These are phyloP conservation scores for Gloeophyllum trabeum DNA, from an alignment of 768 basidiomycete species.

Conservation along the genomic window DNA sequence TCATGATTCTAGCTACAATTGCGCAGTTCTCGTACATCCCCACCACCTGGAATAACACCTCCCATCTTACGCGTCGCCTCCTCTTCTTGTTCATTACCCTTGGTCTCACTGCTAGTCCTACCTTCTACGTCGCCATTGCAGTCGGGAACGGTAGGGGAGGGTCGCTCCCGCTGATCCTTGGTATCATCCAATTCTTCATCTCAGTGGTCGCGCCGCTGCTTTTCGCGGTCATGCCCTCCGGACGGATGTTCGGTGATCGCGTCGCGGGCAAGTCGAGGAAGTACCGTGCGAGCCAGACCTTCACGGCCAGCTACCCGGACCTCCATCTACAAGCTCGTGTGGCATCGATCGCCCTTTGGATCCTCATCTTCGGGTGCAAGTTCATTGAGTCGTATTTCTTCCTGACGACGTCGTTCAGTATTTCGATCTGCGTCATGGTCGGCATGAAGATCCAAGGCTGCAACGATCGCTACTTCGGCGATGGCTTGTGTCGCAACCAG, in stretches of 20 bases:
- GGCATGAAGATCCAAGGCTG: slow-evolving; percentile 90
- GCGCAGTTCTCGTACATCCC: slow-evolving; percentile 97
- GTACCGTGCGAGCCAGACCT: slow-evolving; percentile 97
- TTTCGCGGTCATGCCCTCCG: slow-evolving; percentile 89
- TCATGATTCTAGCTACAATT: slow-evolving; percentile 92
- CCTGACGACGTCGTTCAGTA: slow-evolving; percentile 95
- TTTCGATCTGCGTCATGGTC: slow-evolving; percentile 94
- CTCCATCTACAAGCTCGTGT: slow-evolving; percentile 62
- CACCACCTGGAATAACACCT: slow-evolving; percentile 97
- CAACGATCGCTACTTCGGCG: slow-evolving; percentile 73
- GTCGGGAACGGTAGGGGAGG: slow-evolving; percentile 51
- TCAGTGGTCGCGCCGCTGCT: slow-evolving; percentile 78
- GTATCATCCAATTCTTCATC: slow-evolving; percentile 94
- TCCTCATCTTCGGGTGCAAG: slow-evolving; percentile 94
- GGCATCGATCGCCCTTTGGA: slow-evolving; percentile 82
- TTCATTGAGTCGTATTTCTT: slow-evolving; percentile 97
- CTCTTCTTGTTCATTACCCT: slow-evolving; percentile 86
- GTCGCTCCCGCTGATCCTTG: slow-evolving; percentile 79
- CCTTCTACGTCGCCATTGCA: slow-evolving; percentile 87
- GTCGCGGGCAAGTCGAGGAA: slow-evolving; percentile 97
- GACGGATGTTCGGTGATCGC: slow-evolving; percentile 98
- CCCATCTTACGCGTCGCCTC: slow-evolving; percentile 86
- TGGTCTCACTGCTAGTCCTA: slow-evolving; percentile 84
- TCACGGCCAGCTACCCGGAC: slow-evolving; percentile 92
- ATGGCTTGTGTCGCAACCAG: slow-evolving; percentile 77